Conservation (phyloP, 2,329 filamentous ascomycete species). For the Neospermospora avenae region DNA sequence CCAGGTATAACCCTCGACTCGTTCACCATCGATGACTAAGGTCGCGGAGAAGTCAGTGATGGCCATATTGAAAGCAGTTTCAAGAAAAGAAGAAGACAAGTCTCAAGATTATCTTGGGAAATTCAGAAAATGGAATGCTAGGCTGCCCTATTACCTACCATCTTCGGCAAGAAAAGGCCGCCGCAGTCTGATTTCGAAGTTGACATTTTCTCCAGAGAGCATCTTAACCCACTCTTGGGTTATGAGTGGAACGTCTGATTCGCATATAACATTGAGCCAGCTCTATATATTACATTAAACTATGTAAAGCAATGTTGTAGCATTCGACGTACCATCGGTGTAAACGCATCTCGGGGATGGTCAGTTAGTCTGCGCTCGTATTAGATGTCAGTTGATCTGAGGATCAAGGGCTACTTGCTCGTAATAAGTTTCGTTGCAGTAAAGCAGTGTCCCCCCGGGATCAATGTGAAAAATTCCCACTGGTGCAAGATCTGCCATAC, state of each 20-base stretch:
- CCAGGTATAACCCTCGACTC: conserved; percentile 39
- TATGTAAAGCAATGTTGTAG: too few species aligned
- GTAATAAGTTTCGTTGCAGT: conserved; percentile 67
- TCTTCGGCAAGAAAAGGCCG: conserved; percentile 47
- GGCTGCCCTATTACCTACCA: too few species aligned
- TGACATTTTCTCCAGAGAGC: conserved; percentile 18
- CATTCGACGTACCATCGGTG: conserved; percentile 34
- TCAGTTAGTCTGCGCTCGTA: conserved; percentile 43
- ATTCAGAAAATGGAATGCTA: too few species aligned
- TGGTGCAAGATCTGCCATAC: conserved; percentile 70
- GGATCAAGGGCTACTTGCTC: conserved; percentile 13
- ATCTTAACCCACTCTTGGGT: conserved; percentile 25
- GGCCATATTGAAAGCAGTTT: too few species aligned
- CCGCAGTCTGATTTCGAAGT: conserved; percentile 26
- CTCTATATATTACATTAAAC: too few species aligned
- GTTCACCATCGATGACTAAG: conserved; percentile 49
- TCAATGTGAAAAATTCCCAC: conserved; percentile 72
- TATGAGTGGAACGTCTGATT: conserved; percentile 22
- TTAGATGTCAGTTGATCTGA: background rate
- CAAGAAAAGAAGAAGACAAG: too few species aligned
- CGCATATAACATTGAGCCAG: background rate
- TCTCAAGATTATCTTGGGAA: too few species aligned
- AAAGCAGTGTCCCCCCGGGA: conserved; percentile 60
- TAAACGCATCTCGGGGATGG: conserved; percentile 38
- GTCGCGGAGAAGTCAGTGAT: too few species aligned